Conservation (phyloP, 768 basidiomycete genomes). For the Leccinum ochraceum region DNA sequence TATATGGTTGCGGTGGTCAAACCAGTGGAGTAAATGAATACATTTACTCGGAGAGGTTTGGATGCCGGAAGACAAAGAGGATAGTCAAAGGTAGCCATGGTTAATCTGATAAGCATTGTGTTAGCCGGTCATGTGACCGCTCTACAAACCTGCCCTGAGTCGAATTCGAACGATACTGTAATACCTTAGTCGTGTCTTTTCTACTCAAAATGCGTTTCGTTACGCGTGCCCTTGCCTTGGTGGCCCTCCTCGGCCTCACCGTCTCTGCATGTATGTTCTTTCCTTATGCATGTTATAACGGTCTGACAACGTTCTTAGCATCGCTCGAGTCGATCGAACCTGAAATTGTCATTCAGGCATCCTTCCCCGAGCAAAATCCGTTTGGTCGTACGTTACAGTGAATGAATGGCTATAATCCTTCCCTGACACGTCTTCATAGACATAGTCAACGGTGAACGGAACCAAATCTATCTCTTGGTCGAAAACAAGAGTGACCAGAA, state of each 20-base stretch:
- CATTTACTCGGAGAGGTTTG: conserved; percentile 82
- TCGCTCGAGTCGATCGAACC: conserved; percentile 44
- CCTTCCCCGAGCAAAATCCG: conserved; percentile 70
- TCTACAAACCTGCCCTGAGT: conserved; percentile 29
- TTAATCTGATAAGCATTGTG: background rate
- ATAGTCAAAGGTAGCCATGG: conserved; percentile 13
- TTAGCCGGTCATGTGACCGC: conserved; percentile 19
- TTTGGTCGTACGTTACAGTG: conserved; percentile 64
- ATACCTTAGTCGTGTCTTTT: background rate
- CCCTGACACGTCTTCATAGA: conserved; percentile 45
- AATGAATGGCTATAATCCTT: conserved; percentile 1
- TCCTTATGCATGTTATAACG: background rate
- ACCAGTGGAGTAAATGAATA: conserved; percentile 92
- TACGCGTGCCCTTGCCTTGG: conserved; percentile 28
- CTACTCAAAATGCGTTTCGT: conserved; percentile 36
- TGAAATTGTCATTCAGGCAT: conserved; percentile 52
- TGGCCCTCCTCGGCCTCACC: conserved; percentile 32
- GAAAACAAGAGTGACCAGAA: conserved; percentile 79
- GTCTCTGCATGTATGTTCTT: conserved; percentile 31
- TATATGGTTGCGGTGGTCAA: conserved; percentile 97
- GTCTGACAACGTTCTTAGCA: conserved; percentile 19
- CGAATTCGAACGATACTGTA: background rate
- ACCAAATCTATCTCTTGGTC: conserved; percentile 59
- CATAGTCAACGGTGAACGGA: conserved; percentile 82
- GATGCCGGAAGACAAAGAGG: conserved; percentile 50